These are phyloP conservation scores for Saccharomycopsis capsularis DNA, from an alignment of 805 yeast species.

Conservation along the genomic window DNA sequence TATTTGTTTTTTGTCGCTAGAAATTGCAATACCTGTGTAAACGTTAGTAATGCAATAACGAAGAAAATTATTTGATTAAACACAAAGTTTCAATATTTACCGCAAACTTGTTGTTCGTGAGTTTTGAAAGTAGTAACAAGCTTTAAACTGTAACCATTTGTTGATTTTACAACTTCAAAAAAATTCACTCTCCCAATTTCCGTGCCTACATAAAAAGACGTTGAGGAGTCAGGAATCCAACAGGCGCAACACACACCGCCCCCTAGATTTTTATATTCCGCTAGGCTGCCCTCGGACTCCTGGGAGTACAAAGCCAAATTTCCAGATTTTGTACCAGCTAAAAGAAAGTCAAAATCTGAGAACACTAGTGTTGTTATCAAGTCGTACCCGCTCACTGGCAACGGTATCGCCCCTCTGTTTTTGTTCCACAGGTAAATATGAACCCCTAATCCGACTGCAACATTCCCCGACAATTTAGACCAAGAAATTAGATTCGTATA, in stretches of 20 bases:
- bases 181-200: constrained; percentile 52
- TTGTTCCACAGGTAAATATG: constrained; percentile 60
- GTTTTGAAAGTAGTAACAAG: constrained; percentile 33
- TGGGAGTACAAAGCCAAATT: constrained; percentile 41
- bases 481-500: constrained; percentile 72
- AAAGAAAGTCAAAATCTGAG: constrained; percentile 39
- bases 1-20: constrained; percentile 44
- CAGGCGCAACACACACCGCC: constrained; percentile 49
- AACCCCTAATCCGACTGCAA: constrained; percentile 62
- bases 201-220: constrained; percentile 53
- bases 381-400: constrained; percentile 33
- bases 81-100: constrained; percentile 26
- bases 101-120: constrained; percentile 57
- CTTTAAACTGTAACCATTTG: constrained; percentile 22
- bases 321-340: constrained; percentile 57
- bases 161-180: constrained; percentile 29
- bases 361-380: constrained; percentile 52
- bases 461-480: constrained; percentile 43
- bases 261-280: constrained; percentile 26
- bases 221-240: constrained; percentile 45
- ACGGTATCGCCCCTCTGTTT: constrained; percentile 38
- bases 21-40: constrained; percentile 59
- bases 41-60: too few species aligned
- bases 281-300: constrained; percentile 12
- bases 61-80: not conserved